Evolutionary conservation across 306 rosid species (phyloP), one percentile per base, ranked within the genome.

Genomic region (Oemleria cerasiformis): DNA sequence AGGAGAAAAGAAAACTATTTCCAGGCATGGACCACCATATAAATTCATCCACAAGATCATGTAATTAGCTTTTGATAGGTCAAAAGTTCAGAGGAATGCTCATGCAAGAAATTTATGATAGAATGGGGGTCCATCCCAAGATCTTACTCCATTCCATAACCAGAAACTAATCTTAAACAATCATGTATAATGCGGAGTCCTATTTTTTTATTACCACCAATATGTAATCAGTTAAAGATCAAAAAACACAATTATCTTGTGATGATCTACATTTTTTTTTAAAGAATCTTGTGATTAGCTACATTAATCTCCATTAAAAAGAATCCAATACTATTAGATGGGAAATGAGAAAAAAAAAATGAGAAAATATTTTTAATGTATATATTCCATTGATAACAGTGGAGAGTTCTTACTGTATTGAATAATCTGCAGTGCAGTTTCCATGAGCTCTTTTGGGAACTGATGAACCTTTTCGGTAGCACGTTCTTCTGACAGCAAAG

Each of bases 381-480:
- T 9, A 40, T 39, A 21, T 43, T 54, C 21, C 21, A 20, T 19
- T 9, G 1, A 58, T 14, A 40, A 3, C 42, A 61, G 48, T 69
- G 59, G 66, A 60, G 12, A 21, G 73, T 57, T 58, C 97, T 91
- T 80, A 94, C 96, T 94, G 87, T 83, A 91, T 78, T 94, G 99
- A 67, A 94, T 91, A 63, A 86, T 82, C 67, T 77, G 79, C 60
- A 94, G 78, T 19, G 92, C 96, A 81, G 87, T 86, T 67, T 84
- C 73, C 75, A 78, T 81, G n/a, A 94, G 80, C 55, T 87, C 95
- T 78, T 89, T 89, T 11, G 99, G 99, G 59, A 94, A 74, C 84
- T 85, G 91, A 58, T 84, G 96, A 66, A 89, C 88, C 87, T 91
- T 93, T 73, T 94, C 99, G 5, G 86, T 78, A 60, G 92, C 96